These are phyloP conservation scores for Pezicula carpinea DNA, from an alignment of 2,329 filamentous ascomycete species.

Conservation along the genomic window DNA sequence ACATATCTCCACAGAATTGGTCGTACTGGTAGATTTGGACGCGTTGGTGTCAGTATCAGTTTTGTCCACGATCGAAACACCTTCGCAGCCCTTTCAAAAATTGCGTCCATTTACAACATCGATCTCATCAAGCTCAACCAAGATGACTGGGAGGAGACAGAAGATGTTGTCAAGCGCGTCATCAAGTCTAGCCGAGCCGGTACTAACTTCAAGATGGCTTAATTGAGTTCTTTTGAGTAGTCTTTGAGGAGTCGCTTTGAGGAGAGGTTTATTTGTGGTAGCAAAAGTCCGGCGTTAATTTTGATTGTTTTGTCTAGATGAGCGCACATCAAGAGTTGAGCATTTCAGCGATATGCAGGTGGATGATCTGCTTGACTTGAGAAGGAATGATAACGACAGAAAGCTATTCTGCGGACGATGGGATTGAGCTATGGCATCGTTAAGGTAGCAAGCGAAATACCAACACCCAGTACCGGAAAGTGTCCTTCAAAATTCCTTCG, in stretches of 20 bases:
- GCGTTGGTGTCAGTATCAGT: slow-evolving; percentile 91
- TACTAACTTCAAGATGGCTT: slow-evolving; percentile 34
- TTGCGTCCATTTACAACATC: slow-evolving; percentile 74
- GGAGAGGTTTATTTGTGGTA: not conserved
- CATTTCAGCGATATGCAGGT: too few species aligned
- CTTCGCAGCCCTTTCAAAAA: slow-evolving; percentile 74
- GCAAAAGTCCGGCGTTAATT: not conserved
- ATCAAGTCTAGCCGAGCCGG: slow-evolving; percentile 67
- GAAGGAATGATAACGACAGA: too few species aligned
- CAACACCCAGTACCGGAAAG: too few species aligned
- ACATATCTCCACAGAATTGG: slow-evolving; percentile 98
- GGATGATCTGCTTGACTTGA: too few species aligned
- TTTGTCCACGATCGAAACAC: slow-evolving; percentile 86
- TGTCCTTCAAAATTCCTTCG: too few species aligned
- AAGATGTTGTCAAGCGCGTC: slow-evolving; percentile 74
- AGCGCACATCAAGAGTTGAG: too few species aligned
- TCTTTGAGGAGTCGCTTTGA: too few species aligned
- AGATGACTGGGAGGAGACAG: slow-evolving; percentile 86
- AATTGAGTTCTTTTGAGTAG: not conserved
- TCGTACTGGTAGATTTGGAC: slow-evolving; percentile 92
- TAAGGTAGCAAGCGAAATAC: too few species aligned
- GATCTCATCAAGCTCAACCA: slow-evolving; percentile 78
- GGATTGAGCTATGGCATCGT: too few species aligned
- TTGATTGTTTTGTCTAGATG: too few species aligned
- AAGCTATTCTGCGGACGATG: too few species aligned